Percentiles rank a stretch among this genome's conserved stretches.
Evolutionary conservation across 2,329 filamentous ascomycete species (phyloP).

Genomic region (Rosellinia necatrix): DNA sequence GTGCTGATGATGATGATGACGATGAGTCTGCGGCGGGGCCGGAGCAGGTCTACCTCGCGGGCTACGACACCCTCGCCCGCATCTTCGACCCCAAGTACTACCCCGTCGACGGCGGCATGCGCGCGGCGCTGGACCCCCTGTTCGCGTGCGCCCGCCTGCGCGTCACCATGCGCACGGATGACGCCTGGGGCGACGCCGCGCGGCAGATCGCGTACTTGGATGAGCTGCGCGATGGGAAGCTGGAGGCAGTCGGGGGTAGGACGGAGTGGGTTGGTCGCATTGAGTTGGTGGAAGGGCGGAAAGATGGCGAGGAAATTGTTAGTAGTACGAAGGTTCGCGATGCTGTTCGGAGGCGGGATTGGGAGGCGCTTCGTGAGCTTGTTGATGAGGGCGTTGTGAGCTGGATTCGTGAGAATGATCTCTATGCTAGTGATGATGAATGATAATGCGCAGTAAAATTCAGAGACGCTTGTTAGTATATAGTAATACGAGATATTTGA

Average conservation of each 20-base stretch:
- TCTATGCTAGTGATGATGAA: conserved; percentile 53
- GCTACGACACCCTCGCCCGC: conserved; percentile 76
- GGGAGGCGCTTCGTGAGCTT: conserved; percentile 53
- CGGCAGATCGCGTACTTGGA: conserved; percentile 61
- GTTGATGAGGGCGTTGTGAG: conserved; percentile 60
- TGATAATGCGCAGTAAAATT: not conserved
- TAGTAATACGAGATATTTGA: not conserved
- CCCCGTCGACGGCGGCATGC: conserved; percentile 50
- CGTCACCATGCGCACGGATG: conserved; percentile 66
- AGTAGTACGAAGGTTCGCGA: conserved; percentile 68
- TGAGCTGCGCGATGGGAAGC: conserved; percentile 50
- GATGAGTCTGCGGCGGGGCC: conserved; percentile 17
- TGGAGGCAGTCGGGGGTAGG: conserved; percentile 59
- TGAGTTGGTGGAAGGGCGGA: conserved; percentile 58
- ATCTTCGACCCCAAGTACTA: conserved; percentile 78
- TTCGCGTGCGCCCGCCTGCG: conserved; percentile 65
- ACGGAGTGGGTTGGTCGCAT: conserved; percentile 64
- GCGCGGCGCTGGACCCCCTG: conserved; percentile 63
- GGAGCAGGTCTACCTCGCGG: conserved; percentile 71
- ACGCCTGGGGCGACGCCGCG: conserved; percentile 61
- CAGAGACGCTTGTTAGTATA: no score
- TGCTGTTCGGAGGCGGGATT: conserved; percentile 54
- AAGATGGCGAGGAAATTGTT: conserved; percentile 43
- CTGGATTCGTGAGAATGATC: conserved; percentile 59
- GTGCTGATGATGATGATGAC: not conserved